Evolutionary conservation across 164 flowering plant species (phyloP).

Genomic region (Annona squamosa): DNA sequence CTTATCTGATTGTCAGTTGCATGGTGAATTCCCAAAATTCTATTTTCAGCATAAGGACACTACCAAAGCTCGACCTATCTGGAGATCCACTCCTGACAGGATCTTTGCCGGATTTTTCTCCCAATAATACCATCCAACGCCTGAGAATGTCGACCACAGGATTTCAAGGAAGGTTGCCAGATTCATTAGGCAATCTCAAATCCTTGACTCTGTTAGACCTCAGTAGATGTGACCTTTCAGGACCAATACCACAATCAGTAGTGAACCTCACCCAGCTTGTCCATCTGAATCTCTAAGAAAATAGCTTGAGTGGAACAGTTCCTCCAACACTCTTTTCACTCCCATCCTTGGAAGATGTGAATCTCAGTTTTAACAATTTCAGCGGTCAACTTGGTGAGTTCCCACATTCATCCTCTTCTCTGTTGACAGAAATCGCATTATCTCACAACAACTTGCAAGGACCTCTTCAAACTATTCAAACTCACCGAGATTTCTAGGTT

Average conservation of each 20-base stretch:
- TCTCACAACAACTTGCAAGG: too few species aligned
- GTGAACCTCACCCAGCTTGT: constrained; percentile 13
- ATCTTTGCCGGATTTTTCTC: constrained; percentile 11
- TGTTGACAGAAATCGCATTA: neutral
- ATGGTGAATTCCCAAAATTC: constrained; percentile 24
- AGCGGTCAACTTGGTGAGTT: constrained; percentile 9
- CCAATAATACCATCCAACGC: constrained; percentile 9
- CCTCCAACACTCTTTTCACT: constrained; percentile 21
- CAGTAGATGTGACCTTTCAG: constrained; percentile 14
- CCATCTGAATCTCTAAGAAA: constrained; percentile 16
- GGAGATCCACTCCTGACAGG: constrained; percentile 18
- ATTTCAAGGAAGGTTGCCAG: neutral
- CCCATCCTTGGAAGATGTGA: constrained; percentile 11
- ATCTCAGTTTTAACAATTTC: constrained; percentile 20
- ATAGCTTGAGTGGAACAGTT: constrained; percentile 18
- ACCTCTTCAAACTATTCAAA: too few species aligned
- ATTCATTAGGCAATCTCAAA: neutral
- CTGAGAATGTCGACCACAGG: neutral
- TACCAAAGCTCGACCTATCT: constrained; percentile 23
- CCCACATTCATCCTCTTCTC: neutral
- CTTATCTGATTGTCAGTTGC: constrained; percentile 10
- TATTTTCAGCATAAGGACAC: constrained; percentile 17
- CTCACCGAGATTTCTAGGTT: too few species aligned
- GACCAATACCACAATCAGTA: constrained; percentile 19
- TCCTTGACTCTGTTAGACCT: constrained; percentile 9